Evolutionary conservation across 148 eudicot species (phyloP), one percentile per base, ranked within the genome.

Genomic region (Chenopodium quinoa): DNA sequence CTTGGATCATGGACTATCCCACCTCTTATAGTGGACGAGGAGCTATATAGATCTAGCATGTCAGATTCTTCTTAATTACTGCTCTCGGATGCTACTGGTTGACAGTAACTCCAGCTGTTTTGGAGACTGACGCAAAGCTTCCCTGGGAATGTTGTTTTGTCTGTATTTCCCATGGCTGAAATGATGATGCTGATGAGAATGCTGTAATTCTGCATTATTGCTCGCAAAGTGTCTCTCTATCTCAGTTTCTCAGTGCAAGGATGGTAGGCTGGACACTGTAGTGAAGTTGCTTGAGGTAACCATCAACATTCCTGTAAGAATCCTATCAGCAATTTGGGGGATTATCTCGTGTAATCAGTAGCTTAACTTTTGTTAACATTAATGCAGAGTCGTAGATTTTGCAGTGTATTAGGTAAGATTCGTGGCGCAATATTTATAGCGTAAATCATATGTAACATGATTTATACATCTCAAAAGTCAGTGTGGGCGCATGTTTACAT

Each of bases 1-100:
- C 93, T 93, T 70, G 99, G 99, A 77, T 89, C 98, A 70, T 96
- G 99, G 99, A 91, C 80, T 52, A 91, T 96, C 48, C 99, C 99
- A 27, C 90, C 91, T 19, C 79, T 93, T 25, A 92, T 96, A 77
- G 93, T 82, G 27, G 89, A 96, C 11, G 99, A 96, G 78, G 88
- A 89, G 68, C 72, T 64, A n/a, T 95, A 93, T 88, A 84, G 97
- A 82, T 88, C 86, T 31, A 81, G 65, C 81, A 68, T 84, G 71
- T 81, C 77, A 77, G 80, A 76, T 13, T 84, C 80, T 47, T 58
- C 75, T 9, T 75, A 46, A 80, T 58, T 14, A 58, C 19, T 65
- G 71, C 37, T 67, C 12, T 67, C 7, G 68, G 37, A 66, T 66
- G 66, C 7, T 10, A 66, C 71, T 2, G 34, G 10, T 29, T 29